Percentiles rank a stretch among this genome's conserved stretches.
phyloP scores from a whole-genome alignment of 2,329 filamentous ascomycete genomes.

The Cercospora sp. region DNA sequence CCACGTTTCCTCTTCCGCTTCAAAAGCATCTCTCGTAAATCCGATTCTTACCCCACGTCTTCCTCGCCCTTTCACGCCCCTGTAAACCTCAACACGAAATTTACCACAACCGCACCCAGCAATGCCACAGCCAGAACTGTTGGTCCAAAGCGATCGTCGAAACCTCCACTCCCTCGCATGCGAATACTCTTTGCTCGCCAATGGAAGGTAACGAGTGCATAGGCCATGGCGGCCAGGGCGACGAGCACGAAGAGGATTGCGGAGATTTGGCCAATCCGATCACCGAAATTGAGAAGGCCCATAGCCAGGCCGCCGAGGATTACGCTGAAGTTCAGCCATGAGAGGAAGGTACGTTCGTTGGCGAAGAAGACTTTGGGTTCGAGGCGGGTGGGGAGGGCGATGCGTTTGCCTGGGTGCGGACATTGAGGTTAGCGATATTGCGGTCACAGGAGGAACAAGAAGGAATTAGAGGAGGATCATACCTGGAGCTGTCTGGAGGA shows the following conservation, averaged over 20 bases:
- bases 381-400: slow-evolving; percentile 94
- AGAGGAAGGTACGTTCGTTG: slow-evolving; percentile 98
- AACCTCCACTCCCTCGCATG: slow-evolving; percentile 86
- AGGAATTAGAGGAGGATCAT: slow-evolving; percentile 35
- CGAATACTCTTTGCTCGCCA: slow-evolving; percentile 94
- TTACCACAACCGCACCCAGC: slow-evolving; percentile 86
- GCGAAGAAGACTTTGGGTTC: slow-evolving; percentile 99
- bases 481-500: slow-evolving; percentile 93
- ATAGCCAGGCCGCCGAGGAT: slow-evolving; percentile 95
- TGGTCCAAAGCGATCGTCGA: slow-evolving; percentile 93
- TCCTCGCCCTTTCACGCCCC: slow-evolving; percentile 11
- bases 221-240: slow-evolving; percentile 92
- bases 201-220: slow-evolving; percentile 92
- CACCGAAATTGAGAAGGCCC: slow-evolving; percentile 96
- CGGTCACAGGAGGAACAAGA: background rate
- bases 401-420: slow-evolving; percentile 76
- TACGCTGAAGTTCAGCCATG: slow-evolving; percentile 99
- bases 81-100: slow-evolving; percentile 79
- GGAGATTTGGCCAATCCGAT: slow-evolving; percentile 84
- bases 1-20: background rate
- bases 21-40: background rate
- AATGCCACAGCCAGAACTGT: slow-evolving; percentile 86
- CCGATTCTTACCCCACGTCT: background rate
- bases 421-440: slow-evolving; percentile 12
- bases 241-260: slow-evolving; percentile 92